Conservation (phyloP, 305 asterid species). For the Fraxinus xanthoxyloides region DNA sequence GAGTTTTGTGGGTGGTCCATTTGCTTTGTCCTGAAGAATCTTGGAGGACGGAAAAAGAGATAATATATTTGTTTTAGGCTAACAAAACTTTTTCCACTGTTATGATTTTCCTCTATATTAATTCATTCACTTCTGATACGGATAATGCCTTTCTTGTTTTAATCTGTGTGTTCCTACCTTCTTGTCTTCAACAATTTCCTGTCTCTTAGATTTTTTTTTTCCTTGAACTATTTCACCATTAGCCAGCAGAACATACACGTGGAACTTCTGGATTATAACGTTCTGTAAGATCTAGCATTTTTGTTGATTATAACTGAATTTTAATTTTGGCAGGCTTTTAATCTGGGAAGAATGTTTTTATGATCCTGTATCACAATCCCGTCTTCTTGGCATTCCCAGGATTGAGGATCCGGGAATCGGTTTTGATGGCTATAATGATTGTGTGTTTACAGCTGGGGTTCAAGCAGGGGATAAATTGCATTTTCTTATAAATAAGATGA, state of each 20-base stretch:
- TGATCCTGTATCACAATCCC: slow-evolving; percentile 33
- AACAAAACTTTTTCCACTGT: slow-evolving; percentile 20
- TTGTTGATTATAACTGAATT: slow-evolving; percentile 11
- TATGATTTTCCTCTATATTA: slow-evolving; percentile 30
- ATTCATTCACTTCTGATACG: slow-evolving; percentile 34
- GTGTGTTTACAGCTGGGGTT: slow-evolving; percentile 28
- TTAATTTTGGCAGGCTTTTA: slow-evolving; percentile 49
- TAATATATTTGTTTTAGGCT: slow-evolving; percentile 28
- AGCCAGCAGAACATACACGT: background rate
- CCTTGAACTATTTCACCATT: background rate
- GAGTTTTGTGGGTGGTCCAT: slow-evolving; percentile 49
- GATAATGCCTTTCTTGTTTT: slow-evolving; percentile 37
- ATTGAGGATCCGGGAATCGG: slow-evolving; percentile 25
- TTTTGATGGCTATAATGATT: slow-evolving; percentile 33
- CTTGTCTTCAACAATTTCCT: slow-evolving; percentile 26
- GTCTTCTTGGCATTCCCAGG: slow-evolving; percentile 27
- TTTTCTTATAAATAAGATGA: slow-evolving; percentile 59
- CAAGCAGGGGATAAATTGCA: slow-evolving; percentile 45
- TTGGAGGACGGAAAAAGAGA: slow-evolving; percentile 23
- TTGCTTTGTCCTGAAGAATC: slow-evolving; percentile 47
- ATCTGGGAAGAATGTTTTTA: slow-evolving; percentile 72
- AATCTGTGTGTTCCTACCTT: slow-evolving; percentile 29
- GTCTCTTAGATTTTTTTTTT: slow-evolving; percentile 10
- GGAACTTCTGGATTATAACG: background rate
- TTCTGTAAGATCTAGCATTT: slow-evolving; percentile 10